A percentile compares a stretch with the other conserved stretches of the same genome.
phyloP scores from a whole-genome alignment of 2,329 filamentous ascomycete species.

The Fusarium pininemorale region DNA sequence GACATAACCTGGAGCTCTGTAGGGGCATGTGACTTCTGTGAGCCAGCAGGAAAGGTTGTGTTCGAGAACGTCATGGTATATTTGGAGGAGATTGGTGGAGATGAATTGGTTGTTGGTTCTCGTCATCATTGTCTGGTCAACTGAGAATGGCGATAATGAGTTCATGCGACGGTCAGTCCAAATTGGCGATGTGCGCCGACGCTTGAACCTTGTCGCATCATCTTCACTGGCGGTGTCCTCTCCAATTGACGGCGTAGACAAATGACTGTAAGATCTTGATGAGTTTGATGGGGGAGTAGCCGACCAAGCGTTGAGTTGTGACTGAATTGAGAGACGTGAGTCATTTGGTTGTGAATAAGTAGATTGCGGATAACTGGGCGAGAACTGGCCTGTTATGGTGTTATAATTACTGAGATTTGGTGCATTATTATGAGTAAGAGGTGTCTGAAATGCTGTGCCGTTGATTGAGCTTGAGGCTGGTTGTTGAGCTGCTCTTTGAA shows the following conservation, averaged over 20 bases:
- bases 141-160: constrained; percentile 33
- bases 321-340: neutral
- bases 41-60: constrained; percentile 41
- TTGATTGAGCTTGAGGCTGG: neutral
- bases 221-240: neutral
- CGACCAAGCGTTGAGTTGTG: constrained; percentile 7
- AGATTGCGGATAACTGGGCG: neutral
- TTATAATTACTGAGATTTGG: neutral
- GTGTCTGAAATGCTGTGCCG: neutral
- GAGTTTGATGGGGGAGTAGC: neutral
- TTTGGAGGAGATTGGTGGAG: constrained; percentile 36
- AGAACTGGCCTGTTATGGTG: neutral
- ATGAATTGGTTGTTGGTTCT: constrained; percentile 39
- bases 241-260: neutral
- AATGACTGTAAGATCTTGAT: neutral
- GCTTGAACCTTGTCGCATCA: constrained; percentile 11
- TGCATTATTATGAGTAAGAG: neutral
- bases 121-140: constrained; percentile 38
- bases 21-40: constrained; percentile 39
- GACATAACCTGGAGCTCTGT: constrained; percentile 27
- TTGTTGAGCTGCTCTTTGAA: neutral
- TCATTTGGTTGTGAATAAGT: constrained; percentile 3
- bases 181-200: constrained; percentile 25
- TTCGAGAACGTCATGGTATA: constrained; percentile 40
- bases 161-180: constrained; percentile 11